Base-by-base conservation (phyloP, 306 rosid species). In the Cicer judaicum region DNA sequence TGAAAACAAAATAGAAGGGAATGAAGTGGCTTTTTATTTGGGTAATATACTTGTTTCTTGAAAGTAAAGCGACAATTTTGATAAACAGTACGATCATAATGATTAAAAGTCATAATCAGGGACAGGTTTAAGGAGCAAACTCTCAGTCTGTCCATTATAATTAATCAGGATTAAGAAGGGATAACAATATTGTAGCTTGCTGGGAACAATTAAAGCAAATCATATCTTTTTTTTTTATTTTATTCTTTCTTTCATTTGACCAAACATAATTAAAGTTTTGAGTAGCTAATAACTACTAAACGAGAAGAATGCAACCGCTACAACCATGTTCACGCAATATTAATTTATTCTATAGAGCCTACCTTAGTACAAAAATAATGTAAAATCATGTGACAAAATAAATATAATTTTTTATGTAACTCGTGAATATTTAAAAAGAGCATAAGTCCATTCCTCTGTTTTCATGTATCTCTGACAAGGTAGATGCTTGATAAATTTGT, bases 331-430 rank as follows among this genome's bases (percentile, higher is more conserved):
- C 64, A 79, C 60, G 55, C 64, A 73, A 64, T 60, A 24, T 24
- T 24, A 24, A 24, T 52, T 55, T 64, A 40, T 64, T 14, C 36
- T 6, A n/a, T 7, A 29, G 65, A n/a, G 18, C 1, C 50, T 49
- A 49, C 44, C 44, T 47, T 2, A 70, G 52, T 24, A 63, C 55
- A 52, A 7, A 60, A 73, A 53, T 34, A 38, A 13, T 59, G 64
- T 55, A 73, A 78, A 68, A 69, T 82, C 84, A 73, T 77, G 88
- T 85, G 88, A 85, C 53, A 77, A 47, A 70, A 70, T 86, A 64
- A 86, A 43, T 80, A 80, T 79, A 36, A 55, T 19, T 59, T 16
- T 64, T 43, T 55, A 64, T 60, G 53, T 18, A 34, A 70, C 79
- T 82, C 88, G 72, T 84, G 90, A 80, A 78, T 18, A 63, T 75